Evolutionary conservation across 345 rosid genomes (phyloP).

Genomic region (Pseudoturritis turrita): DNA sequence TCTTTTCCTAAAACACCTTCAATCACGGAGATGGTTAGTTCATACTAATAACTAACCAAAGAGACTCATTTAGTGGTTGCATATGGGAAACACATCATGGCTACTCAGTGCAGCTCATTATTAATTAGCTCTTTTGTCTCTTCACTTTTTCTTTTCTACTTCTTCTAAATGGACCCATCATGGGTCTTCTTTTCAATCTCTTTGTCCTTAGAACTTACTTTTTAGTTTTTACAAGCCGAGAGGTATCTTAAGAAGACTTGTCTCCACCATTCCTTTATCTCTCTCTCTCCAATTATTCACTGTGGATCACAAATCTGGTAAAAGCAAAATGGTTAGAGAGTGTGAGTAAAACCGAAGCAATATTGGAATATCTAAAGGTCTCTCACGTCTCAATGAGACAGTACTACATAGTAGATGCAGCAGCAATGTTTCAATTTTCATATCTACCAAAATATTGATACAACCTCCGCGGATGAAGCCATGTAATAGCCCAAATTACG

Average conservation of each 20-base stretch:
- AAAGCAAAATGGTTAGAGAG: constrained; percentile 18
- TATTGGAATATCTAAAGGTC: neutral
- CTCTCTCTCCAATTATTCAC: constrained; percentile 26
- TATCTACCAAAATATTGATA: neutral
- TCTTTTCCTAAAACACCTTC: constrained; percentile 19
- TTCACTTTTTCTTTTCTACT: constrained; percentile 34
- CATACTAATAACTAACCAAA: constrained; percentile 17
- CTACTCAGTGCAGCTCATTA: constrained; percentile 51
- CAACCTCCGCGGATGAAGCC: neutral
- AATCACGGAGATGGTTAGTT: constrained; percentile 30
- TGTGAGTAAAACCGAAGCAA: constrained; percentile 29
- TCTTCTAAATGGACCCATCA: constrained; percentile 37
- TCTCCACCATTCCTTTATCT: constrained; percentile 16
- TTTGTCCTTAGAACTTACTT: constrained; percentile 16
- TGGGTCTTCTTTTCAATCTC: constrained; percentile 23
- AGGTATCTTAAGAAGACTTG: constrained; percentile 33
- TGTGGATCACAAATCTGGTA: constrained; percentile 16
- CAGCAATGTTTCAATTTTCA: neutral
- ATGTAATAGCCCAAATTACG: neutral
- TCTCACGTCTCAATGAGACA: neutral
- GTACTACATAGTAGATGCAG: neutral
- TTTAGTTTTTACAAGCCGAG: constrained; percentile 27
- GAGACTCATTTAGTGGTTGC: constrained; percentile 34
- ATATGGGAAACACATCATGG: constrained; percentile 64
- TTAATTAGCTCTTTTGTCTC: constrained; percentile 36